Base-by-base conservation (phyloP, 495 filamentous ascomycete genomes). In the Podospora tetraspora region DNA sequence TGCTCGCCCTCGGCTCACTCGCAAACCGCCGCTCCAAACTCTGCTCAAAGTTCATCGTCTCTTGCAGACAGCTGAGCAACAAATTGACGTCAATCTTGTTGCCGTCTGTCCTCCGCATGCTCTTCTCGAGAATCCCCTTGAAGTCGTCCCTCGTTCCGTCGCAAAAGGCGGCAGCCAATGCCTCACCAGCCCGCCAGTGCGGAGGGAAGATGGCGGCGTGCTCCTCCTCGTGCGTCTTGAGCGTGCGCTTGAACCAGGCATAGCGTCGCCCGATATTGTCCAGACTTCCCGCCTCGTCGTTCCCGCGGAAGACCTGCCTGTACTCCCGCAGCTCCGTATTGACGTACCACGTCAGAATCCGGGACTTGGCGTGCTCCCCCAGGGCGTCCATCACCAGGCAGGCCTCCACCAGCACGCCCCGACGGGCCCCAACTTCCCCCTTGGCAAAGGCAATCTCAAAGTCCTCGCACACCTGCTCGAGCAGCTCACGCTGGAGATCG, bases 381-480 rank as follows among this genome's bases (percentile, higher is more conserved):
- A 99, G 80, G 52, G 95, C 92, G 83, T 99, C 96, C 87, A 96
- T 95, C 58, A 98, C 94, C 69, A 88, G 82, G 76, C 95, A 99
- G 10, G 91, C 92, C 78, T 99, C 96, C 22, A 89, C 82, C 59
- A 99, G 84, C 72, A 90, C 88, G 13, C 81, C 85, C 70, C 88
- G 89, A 70, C 86, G 88, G 66, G 87, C 82, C 11, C 83, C 82
- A 21, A 97, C 87, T 76, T 98, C 94, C 3, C 88, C 89, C 78
- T 95, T 97, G 21, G 96, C 92, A 79, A 98, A 98, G 0, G 90
- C 89, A 59, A 97, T 84, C 82, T 99, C 95, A 72, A 99, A 98
- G 78, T 99, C 95, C 79, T 98, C 95, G 78, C 95, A 99, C 23
- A 98, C 89, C 77, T 99, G 96, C 81, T 99, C 95, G 67, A 97